phyloP scores from a whole-genome alignment of 2,329 filamentous ascomycete species.

The Cladophialophora immunda region DNA sequence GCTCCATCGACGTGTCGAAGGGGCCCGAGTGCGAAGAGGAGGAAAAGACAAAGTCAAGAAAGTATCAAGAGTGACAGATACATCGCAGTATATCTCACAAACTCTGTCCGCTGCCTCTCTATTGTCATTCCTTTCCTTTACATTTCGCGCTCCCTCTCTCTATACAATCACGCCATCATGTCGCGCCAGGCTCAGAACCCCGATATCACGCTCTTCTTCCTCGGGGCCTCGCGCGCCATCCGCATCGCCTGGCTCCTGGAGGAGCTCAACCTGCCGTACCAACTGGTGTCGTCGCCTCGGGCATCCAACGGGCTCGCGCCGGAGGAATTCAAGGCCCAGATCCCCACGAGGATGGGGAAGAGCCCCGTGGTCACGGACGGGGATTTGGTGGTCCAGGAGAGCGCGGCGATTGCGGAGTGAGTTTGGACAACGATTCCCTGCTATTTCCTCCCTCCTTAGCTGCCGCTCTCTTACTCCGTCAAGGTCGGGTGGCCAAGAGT shows the following conservation, averaged over 20 bases:
- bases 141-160: neutral
- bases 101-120: too few relatives aligned
- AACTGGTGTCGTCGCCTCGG: slow-evolving; percentile 80
- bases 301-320: slow-evolving; percentile 66
- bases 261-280: slow-evolving; percentile 79
- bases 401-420: slow-evolving; percentile 58
- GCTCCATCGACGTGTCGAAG: too few relatives aligned
- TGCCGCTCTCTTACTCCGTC: too few relatives aligned
- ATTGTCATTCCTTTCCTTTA: neutral
- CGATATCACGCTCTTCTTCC: slow-evolving; percentile 56
- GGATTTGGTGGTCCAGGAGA: slow-evolving; percentile 52
- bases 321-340: slow-evolving; percentile 50
- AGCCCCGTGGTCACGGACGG: slow-evolving; percentile 56
- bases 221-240: slow-evolving; percentile 53
- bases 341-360: slow-evolving; percentile 55
- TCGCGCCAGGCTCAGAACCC: slow-evolving; percentile 22
- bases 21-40: too few relatives aligned
- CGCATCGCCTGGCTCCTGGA: slow-evolving; percentile 85
- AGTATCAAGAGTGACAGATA: too few relatives aligned
- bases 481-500: too few relatives aligned
- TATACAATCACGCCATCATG: neutral
- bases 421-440: too few relatives aligned
- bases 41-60: too few relatives aligned
- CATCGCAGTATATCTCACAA: too few relatives aligned
- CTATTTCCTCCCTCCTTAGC: neutral